phyloP scores from a whole-genome alignment of 257 asterid genomes.

The Fraxinus quadrangulata region DNA sequence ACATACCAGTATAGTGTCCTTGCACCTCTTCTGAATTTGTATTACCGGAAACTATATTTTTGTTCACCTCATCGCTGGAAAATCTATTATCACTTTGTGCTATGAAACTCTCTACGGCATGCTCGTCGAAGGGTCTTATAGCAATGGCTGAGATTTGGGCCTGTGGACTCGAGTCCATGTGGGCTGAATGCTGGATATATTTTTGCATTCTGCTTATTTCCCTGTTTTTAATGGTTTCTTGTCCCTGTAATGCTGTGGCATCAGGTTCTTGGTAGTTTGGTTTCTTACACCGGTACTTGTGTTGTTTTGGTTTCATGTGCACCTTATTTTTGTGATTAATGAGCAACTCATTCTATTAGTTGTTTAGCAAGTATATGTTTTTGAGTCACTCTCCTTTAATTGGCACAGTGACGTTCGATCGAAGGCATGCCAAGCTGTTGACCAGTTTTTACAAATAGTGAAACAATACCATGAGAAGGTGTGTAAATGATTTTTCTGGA shows the following conservation, averaged over 20 bases:
- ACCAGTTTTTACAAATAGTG: constrained; percentile 88
- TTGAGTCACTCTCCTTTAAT: constrained; percentile 21
- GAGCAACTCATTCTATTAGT: constrained; percentile 12
- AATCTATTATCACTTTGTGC: background rate
- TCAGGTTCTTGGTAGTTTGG: constrained; percentile 7
- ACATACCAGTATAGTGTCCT: constrained; percentile 9
- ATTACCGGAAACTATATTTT: background rate
- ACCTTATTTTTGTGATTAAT: constrained; percentile 20
- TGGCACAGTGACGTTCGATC: constrained; percentile 77
- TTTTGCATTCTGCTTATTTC: constrained; percentile 8
- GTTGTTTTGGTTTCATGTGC: constrained; percentile 6
- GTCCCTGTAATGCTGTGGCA: constrained; percentile 17
- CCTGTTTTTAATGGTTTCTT: constrained; percentile 9
- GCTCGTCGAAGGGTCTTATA: background rate
- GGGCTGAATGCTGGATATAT: constrained; percentile 14
- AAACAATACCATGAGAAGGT: constrained; percentile 83
- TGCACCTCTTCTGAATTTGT: constrained; percentile 12
- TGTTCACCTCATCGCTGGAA: constrained; percentile 1
- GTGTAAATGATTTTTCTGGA: constrained; percentile 21
- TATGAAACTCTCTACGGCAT: background rate
- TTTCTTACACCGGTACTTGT: constrained; percentile 7
- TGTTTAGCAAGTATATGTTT: constrained; percentile 17
- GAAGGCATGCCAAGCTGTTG: constrained; percentile 93
- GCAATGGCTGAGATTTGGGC: constrained; percentile 3
- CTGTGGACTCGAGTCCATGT: background rate